phyloP scores from a whole-genome alignment of 2,329 filamentous ascomycete genomes.

The Plenodomus biglobosus region DNA sequence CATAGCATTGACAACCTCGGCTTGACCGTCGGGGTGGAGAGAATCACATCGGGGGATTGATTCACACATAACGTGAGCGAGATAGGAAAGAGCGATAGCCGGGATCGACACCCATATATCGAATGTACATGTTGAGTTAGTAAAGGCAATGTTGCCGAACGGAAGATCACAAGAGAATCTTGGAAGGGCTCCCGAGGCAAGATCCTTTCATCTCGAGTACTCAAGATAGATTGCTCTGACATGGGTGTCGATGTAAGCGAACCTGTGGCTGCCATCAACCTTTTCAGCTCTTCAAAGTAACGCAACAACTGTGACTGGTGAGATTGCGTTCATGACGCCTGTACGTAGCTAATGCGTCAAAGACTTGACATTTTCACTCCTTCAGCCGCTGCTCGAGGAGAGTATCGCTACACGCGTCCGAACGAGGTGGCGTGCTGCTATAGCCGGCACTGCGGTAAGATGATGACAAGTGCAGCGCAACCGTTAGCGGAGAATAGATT shows the following conservation, averaged over 20 bases:
- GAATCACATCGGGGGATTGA: not conserved
- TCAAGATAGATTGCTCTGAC: conserved; percentile 11
- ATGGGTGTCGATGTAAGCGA: conserved; percentile 4
- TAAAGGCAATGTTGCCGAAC: conserved; percentile 3
- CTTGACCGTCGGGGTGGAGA: not conserved
- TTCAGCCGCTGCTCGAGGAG: not conserved
- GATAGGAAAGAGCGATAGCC: not conserved
- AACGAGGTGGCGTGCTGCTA: not conserved
- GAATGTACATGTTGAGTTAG: not conserved
- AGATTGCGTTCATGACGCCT: too few relatives aligned
- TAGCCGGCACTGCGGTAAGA: not conserved
- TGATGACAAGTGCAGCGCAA: not conserved
- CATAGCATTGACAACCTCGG: not conserved
- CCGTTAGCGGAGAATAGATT: not conserved
- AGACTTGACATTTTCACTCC: too few relatives aligned
- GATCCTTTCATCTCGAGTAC: conserved; percentile 8
- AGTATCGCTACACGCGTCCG: not conserved
- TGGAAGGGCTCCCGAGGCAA: conserved; percentile 6
- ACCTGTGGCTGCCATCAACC: conserved; percentile 1
- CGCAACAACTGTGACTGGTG: too few relatives aligned
- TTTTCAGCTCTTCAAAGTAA: too few relatives aligned
- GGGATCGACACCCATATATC: conserved; percentile 2
- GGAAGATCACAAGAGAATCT: not conserved
- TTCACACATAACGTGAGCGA: not conserved
- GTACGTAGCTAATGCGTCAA: too few relatives aligned